Conservation (phyloP, 2,329 filamentous ascomycete species). For the Phaeosphaeria sp. region DNA sequence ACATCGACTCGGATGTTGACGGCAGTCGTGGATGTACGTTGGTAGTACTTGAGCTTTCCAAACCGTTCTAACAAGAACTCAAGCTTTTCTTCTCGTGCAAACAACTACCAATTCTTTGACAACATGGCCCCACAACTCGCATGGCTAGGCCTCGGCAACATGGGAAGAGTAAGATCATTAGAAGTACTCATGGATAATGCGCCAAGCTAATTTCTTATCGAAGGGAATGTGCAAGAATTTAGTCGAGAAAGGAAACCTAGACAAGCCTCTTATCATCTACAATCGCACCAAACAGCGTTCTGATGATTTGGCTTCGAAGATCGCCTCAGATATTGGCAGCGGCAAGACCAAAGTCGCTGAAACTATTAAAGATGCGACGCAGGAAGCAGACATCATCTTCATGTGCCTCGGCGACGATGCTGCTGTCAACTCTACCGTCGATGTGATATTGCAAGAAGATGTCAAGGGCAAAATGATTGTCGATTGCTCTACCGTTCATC, state of each 20-base stretch:
- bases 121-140: conserved; percentile 63
- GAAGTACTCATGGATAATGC: conserved; percentile 1
- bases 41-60: neutral
- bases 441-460: conserved; percentile 61
- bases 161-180: conserved; percentile 70
- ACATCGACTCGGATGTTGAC: conserved; percentile 1
- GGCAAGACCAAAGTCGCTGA: conserved; percentile 70
- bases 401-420: conserved; percentile 80
- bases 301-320: conserved; percentile 65
- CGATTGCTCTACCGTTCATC: conserved; percentile 88
- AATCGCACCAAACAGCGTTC: conserved; percentile 77
- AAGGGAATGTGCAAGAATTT: conserved; percentile 87
- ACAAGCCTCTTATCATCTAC: conserved; percentile 75
- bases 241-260: conserved; percentile 74
- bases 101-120: neutral
- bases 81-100: too few species aligned
- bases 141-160: conserved; percentile 87
- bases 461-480: conserved; percentile 78
- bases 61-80: neutral
- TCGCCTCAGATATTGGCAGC: conserved; percentile 65
- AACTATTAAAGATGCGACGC: conserved; percentile 70
- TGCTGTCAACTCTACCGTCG: conserved; percentile 69
- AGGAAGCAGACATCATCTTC: conserved; percentile 78
- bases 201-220: conserved; percentile 5
- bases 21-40: neutral